A percentile compares a stretch with the other conserved stretches of the same genome.
These are phyloP conservation scores for Trichoderma orchidacearum DNA, from an alignment of 495 filamentous ascomycete species.

Conservation along the genomic window DNA sequence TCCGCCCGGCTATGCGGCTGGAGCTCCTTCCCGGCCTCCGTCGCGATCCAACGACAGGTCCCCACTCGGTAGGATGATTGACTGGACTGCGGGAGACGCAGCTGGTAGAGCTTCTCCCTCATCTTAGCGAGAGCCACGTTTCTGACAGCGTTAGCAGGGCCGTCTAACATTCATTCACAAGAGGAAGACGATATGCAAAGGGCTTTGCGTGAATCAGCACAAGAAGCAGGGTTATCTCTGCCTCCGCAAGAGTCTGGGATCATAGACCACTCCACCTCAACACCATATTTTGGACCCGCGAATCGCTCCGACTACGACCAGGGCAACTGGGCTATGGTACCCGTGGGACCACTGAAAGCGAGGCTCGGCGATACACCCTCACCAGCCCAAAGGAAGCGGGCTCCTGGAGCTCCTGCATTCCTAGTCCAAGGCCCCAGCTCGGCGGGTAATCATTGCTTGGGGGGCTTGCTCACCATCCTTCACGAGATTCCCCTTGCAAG, in stretches of 20 bases:
- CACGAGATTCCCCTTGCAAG: conserved; percentile 72
- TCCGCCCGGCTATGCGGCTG: conserved; percentile 16
- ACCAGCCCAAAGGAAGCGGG: conserved; percentile 42
- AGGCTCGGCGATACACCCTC: conserved; percentile 8
- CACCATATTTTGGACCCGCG: conserved; percentile 52
- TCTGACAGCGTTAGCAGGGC: conserved; percentile 13
- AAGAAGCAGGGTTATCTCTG: conserved; percentile 15
- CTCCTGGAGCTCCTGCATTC: conserved; percentile 49
- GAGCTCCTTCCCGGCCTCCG: conserved; percentile 54
- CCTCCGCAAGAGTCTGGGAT: conserved; percentile 31
- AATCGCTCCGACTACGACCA: conserved; percentile 58
- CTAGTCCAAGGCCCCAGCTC: conserved; percentile 44
- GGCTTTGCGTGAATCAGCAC: conserved; percentile 21
- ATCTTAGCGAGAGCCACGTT: conserved; percentile 5
- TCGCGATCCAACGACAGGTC: conserved; percentile 45
- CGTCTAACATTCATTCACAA: conserved; percentile 13
- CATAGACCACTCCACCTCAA: conserved; percentile 13
- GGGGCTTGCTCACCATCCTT: conserved; percentile 62
- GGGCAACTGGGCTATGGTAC: conserved; percentile 65
- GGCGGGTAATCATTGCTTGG: conserved; percentile 38
- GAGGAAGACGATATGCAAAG: conserved; percentile 44
- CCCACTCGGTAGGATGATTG: conserved; percentile 25
- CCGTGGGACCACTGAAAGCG: conserved; percentile 8
- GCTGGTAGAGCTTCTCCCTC: conserved; percentile 11
- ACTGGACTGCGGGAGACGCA: conserved; percentile 16